Evolutionary conservation across 768 basidiomycete genomes (phyloP).

Genomic region (Mycena olivaceomarginata): DNA sequence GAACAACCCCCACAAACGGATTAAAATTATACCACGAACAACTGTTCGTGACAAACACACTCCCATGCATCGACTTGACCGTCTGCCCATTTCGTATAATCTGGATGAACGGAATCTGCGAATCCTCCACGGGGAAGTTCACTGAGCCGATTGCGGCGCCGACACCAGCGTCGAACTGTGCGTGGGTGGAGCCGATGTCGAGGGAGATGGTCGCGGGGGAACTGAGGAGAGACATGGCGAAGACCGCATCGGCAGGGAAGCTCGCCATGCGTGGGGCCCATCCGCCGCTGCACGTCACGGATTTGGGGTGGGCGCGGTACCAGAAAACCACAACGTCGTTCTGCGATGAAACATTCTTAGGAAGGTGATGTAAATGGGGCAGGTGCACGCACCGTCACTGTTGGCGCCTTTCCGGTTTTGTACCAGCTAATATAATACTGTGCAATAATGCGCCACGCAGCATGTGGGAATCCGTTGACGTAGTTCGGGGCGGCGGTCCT

Average conservation of each 20-base stretch:
- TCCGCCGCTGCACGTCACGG: slow-evolving; percentile 49
- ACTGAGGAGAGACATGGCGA: slow-evolving; percentile 60
- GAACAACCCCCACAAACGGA: slow-evolving; percentile 47
- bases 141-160: slow-evolving; percentile 49
- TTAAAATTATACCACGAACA: slow-evolving; percentile 54
- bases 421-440: slow-evolving; percentile 51
- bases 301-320: slow-evolving; percentile 50
- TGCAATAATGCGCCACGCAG: slow-evolving; percentile 49
- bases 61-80: slow-evolving; percentile 37
- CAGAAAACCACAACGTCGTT: slow-evolving; percentile 50
- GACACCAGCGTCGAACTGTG: slow-evolving; percentile 42
- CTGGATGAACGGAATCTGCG: slow-evolving; percentile 51
- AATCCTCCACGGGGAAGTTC: slow-evolving; percentile 49
- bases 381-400: no score
- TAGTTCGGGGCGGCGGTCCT: slow-evolving; percentile 47
- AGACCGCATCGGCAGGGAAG: slow-evolving; percentile 60
- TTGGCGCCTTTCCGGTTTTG: slow-evolving; percentile 38
- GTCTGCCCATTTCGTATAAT: slow-evolving; percentile 48
- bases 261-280: slow-evolving; percentile 51
- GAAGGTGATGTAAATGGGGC: no score
- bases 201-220: slow-evolving; percentile 55
- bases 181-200: slow-evolving; percentile 49
- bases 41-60: slow-evolving; percentile 45
- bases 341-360: slow-evolving; percentile 39
- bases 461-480: slow-evolving; percentile 49